A percentile compares a stretch with the other conserved stretches of the same genome.
Evolutionary conservation across 768 basidiomycete species (phyloP).

Genomic region (Mycena venus): DNA sequence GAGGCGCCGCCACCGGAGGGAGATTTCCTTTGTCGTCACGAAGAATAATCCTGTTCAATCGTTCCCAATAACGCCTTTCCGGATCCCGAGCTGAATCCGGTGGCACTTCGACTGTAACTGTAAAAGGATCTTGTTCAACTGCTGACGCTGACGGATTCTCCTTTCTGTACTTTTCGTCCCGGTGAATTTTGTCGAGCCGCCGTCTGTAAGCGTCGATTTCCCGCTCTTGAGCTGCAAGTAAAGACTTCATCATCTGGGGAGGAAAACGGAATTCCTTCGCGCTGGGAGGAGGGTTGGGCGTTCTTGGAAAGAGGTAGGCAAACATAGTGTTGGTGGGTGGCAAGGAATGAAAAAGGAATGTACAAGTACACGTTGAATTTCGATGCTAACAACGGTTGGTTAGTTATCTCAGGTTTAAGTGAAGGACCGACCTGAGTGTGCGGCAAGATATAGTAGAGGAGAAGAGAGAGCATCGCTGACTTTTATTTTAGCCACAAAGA

Average conservation of each 20-base stretch:
- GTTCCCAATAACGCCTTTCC: not conserved
- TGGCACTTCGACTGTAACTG: no score
- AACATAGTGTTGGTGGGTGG: not conserved
- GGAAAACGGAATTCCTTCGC: not conserved
- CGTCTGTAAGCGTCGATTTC: not conserved
- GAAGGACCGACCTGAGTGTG: not conserved
- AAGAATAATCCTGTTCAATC: not conserved
- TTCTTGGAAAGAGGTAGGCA: not conserved
- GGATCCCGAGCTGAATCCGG: no score
- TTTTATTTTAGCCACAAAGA: constrained; percentile 2
- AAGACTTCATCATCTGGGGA: not conserved
- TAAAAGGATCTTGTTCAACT: no score
- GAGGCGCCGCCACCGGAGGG: not conserved
- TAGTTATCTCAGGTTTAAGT: not conserved
- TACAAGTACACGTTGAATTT: not conserved
- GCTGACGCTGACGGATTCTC: not conserved
- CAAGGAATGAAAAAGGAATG: not conserved
- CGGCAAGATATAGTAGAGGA: not conserved
- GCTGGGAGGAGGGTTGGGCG: not conserved
- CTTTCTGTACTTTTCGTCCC: not conserved
- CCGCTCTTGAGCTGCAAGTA: not conserved
- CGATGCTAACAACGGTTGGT: not conserved
- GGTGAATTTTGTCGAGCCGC: not conserved
- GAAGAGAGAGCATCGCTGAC: not conserved
- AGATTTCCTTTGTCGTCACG: not conserved